Percentiles rank a stretch among this genome's conserved stretches.
These are phyloP conservation scores for Raddia distichophylla DNA, from an alignment of 176 grass and related monocot species.

Conservation along the genomic window DNA sequence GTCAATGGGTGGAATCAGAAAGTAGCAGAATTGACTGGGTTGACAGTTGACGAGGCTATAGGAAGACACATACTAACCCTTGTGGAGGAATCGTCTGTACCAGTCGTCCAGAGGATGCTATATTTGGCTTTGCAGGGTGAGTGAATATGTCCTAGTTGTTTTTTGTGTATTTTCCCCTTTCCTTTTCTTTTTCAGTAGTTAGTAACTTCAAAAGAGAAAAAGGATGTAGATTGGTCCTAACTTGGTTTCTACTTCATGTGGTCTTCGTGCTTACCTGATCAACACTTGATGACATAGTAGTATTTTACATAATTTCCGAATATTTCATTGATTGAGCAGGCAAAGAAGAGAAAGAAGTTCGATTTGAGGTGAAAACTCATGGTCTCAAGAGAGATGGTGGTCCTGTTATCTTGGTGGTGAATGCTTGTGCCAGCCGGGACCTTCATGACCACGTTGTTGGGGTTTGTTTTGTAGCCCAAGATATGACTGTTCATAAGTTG, in stretches of 20 bases:
- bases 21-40: constrained; percentile 69
- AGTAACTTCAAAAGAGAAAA: background rate
- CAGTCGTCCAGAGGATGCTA: constrained; percentile 80
- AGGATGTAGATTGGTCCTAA: background rate
- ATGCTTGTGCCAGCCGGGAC: constrained; percentile 86
- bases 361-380: constrained; percentile 91
- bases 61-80: constrained; percentile 87
- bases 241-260: constrained; percentile 2
- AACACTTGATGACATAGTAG: constrained; percentile 1
- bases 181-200: constrained; percentile 24
- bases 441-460: constrained; percentile 79
- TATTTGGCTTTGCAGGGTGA: constrained; percentile 80
- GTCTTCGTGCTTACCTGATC: constrained; percentile 16
- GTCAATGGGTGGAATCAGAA: constrained; percentile 98
- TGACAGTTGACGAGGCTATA: constrained; percentile 78
- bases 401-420: constrained; percentile 79
- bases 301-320: constrained; percentile 23
- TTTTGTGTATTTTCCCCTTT: constrained; percentile 10
- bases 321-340: constrained; percentile 52
- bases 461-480: constrained; percentile 94
- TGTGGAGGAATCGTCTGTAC: constrained; percentile 68
- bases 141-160: constrained; percentile 4
- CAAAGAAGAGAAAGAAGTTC: constrained; percentile 82
- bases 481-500: constrained; percentile 93
- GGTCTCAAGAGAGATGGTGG: constrained; percentile 57